A percentile compares a stretch with the other conserved stretches of the same genome.
These are phyloP conservation scores for Geranomyces michiganensis DNA, from an alignment of 192 early-diverging fungal genomes.

Conservation along the genomic window DNA sequence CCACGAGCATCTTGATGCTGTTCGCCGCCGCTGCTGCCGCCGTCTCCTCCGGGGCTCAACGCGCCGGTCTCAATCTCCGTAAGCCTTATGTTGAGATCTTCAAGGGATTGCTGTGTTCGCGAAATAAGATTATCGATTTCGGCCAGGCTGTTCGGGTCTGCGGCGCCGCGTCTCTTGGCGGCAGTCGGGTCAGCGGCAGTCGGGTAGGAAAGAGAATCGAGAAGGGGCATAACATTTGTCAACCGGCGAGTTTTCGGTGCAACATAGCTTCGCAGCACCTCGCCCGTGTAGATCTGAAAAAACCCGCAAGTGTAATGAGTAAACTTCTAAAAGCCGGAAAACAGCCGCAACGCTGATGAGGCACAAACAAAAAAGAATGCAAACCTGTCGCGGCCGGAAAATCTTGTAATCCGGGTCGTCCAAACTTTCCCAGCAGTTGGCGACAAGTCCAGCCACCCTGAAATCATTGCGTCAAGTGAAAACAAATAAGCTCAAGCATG, in stretches of 20 bases:
- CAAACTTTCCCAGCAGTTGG: constrained; percentile 54
- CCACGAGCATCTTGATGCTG: background rate
- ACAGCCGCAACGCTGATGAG: too few species aligned
- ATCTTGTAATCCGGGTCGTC: constrained; percentile 61
- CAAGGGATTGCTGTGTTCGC: constrained; percentile 18
- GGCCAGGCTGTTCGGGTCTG: constrained; percentile 12
- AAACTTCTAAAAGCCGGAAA: too few species aligned
- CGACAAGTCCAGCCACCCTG: constrained; percentile 62
- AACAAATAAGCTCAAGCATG: background rate
- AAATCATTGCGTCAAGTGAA: too few species aligned
- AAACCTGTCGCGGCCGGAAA: constrained; percentile 64
- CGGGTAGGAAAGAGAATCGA: constrained; percentile 12
- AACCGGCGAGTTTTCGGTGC: background rate
- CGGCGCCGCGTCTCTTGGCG: constrained; percentile 22
- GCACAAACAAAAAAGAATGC: background rate
- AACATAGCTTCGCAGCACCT: constrained; percentile 37
- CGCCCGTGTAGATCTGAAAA: constrained; percentile 55
- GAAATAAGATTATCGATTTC: constrained; percentile 30
- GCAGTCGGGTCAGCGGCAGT: constrained; percentile 32
- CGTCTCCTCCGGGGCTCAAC: background rate
- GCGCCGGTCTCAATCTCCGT: constrained; percentile 8
- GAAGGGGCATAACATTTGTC: background rate
- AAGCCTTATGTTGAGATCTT: constrained; percentile 23
- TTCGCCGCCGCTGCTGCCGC: too few species aligned
- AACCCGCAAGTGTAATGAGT: too few species aligned